phyloP scores from a whole-genome alignment of 768 basidiomycete genomes.

The Pluteus cervinus region DNA sequence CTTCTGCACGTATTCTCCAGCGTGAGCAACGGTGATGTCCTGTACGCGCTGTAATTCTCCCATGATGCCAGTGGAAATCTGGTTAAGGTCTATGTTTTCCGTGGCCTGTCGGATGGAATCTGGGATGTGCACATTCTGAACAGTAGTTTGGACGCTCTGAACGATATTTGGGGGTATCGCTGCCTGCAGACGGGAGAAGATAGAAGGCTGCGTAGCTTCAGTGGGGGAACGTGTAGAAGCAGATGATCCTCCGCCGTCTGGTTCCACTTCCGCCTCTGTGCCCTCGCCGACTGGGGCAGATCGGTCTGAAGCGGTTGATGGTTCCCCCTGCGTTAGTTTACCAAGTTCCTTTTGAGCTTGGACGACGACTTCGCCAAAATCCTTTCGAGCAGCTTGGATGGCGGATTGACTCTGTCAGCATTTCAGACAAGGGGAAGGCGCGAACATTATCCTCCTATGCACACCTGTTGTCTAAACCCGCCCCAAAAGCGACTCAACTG shows the following conservation, averaged over 20 bases:
- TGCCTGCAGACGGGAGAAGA: conserved; percentile 68
- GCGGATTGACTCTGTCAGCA: conserved; percentile 57
- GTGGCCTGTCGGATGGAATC: conserved; percentile 59
- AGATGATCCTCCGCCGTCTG: too few relatives aligned
- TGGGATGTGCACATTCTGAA: too few relatives aligned
- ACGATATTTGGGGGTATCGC: conserved; percentile 73
- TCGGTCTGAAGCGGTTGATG: conserved; percentile 12
- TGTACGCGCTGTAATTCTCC: conserved; percentile 70
- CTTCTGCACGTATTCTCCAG: conserved; percentile 81
- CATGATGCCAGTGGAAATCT: conserved; percentile 57
- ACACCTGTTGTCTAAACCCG: conserved; percentile 82
- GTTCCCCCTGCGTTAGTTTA: conserved; percentile 40
- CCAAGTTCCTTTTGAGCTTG: conserved; percentile 77
- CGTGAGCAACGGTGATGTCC: conserved; percentile 66
- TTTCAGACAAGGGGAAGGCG: conserved; percentile 7
- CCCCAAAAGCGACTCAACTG: conserved; percentile 87
- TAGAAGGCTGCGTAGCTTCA: conserved; percentile 14
- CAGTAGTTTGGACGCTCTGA: conserved; percentile 56
- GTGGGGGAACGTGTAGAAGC: conserved; percentile 13
- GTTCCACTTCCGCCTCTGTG: conserved; percentile 12
- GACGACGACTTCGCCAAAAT: conserved; percentile 63
- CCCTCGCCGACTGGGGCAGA: conserved; percentile 8
- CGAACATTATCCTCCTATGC: conserved; percentile 13
- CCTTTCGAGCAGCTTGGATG: conserved; percentile 64
- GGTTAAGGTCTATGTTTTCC: conserved; percentile 60